Conservation (phyloP, 2,329 filamentous ascomycete species). For the Fusarium duplospermum region DNA sequence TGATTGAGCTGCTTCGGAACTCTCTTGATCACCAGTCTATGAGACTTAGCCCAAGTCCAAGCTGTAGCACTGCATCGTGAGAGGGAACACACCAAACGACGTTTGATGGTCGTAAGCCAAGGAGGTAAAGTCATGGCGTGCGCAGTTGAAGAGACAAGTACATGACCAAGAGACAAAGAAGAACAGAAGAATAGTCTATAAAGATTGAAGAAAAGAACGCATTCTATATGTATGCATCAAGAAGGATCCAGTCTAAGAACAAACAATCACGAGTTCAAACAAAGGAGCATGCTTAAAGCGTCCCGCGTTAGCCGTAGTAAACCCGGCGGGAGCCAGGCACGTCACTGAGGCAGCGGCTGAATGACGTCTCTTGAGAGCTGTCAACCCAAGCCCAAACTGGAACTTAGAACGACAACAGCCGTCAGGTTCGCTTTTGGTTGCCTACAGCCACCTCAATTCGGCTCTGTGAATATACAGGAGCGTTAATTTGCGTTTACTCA, state of each 20-base stretch:
- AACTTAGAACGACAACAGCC: neutral
- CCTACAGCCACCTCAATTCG: neutral
- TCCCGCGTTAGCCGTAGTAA: slow-evolving; percentile 40
- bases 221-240: neutral
- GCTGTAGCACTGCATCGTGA: neutral
- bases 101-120: slow-evolving; percentile 10
- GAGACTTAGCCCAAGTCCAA: neutral
- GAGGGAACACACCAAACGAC: slow-evolving; percentile 4
- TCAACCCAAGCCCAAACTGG: slow-evolving; percentile 16
- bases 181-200: neutral
- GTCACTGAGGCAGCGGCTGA: slow-evolving; percentile 42
- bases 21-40: slow-evolving; percentile 5
- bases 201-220: neutral
- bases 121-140: slow-evolving; percentile 8
- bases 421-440: neutral
- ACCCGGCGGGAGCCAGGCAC: slow-evolving; percentile 25
- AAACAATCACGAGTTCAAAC: neutral
- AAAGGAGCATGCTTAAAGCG: neutral
- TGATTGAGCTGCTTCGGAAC: neutral
- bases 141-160: neutral
- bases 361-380: slow-evolving; percentile 42
- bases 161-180: neutral
- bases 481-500: neutral
- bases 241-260: too few species aligned
- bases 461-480: neutral